These are phyloP conservation scores for Anisodus acutangulus DNA, from an alignment of 257 asterid genomes.

Conservation along the genomic window DNA sequence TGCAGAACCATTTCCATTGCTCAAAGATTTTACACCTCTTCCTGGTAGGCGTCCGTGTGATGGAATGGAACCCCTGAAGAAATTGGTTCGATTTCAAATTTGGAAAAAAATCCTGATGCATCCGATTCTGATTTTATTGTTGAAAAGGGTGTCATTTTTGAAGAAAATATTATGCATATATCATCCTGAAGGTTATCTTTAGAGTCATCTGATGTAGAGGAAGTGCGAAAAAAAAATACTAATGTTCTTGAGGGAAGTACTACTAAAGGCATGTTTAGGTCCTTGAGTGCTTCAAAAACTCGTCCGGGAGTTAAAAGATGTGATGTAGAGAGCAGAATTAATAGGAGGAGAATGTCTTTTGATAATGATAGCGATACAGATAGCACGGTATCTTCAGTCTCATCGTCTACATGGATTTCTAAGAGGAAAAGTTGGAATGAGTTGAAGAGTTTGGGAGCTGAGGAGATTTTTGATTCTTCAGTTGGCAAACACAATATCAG, in stretches of 20 bases:
- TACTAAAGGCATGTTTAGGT: constrained; percentile 37
- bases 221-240: constrained; percentile 28
- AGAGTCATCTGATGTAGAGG: constrained; percentile 45
- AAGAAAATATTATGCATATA: constrained; percentile 45
- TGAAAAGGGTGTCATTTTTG: constrained; percentile 69
- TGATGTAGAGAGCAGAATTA: constrained; percentile 7
- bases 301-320: constrained; percentile 34
- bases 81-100: constrained; percentile 40
- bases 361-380: constrained; percentile 61
- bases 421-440: constrained; percentile 80
- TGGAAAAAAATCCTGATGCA: constrained; percentile 40
- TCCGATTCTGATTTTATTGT: constrained; percentile 48
- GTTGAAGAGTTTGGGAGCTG: constrained; percentile 54
- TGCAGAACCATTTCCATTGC: constrained; percentile 63
- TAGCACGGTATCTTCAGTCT: constrained; percentile 33
- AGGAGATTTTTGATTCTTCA: constrained; percentile 62
- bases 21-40: constrained; percentile 56
- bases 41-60: constrained; percentile 66
- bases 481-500: constrained; percentile 48
- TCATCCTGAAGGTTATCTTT: constrained; percentile 31
- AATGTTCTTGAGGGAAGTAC: constrained; percentile 23
- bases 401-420: constrained; percentile 23
- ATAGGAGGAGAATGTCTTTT: constrained; percentile 35
- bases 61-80: constrained; percentile 70
- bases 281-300: constrained; percentile 49